Base-by-base conservation (phyloP, 176 grass and related monocot genomes). In the Carex scoparia region DNA sequence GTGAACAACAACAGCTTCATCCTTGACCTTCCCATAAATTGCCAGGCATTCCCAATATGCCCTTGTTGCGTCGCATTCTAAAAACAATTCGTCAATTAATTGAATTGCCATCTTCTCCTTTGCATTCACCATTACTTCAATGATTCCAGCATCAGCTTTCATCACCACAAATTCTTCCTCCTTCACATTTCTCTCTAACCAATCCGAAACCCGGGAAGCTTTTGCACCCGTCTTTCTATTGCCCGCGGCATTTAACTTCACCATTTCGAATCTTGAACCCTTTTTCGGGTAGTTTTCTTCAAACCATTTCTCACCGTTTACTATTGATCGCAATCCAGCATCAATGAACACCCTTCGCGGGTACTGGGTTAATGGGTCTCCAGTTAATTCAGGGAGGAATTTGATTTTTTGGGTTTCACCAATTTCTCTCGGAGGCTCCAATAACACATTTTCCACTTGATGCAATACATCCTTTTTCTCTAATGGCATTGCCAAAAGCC, bases 11-110 rank as follows among this genome's bases (percentile, higher is more conserved):
- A 84, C 62, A 0, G 48, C 88, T 81, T 89, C 84, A 38, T 79
- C 84, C 69, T 65, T 60, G 68, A 86, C 54, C 84, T 74, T 85
- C 14, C 84, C 84, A 71, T 84, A 79, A 75, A 89, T 80, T 69
- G 61, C 84, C 69, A 69, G 40, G n/a, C 84, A 86, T 59, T 89
- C 88, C 88, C 88, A 84, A 70, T 87, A 82, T 35, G 79, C 79
- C 15, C 65, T 87, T 80, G 46, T 28, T 8, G 83, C 37, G 16
- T 82, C 80, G 3, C 80, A 82, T 53, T 40, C n/a, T 44, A 82
- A 31, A 46, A 82, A 82, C 7, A 82, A 82, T 82, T 82, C 80
- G 15, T 82, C 61, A 11, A 82, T 82, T 48, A 82, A 53, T 27
- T 82, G 59, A 44, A 82, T 82, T 1, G 44, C 61, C 0, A 42